Evolutionary conservation across 495 filamentous ascomycete genomes (phyloP), one percentile per base, ranked within the genome.

Genomic region (Durotheca rogersii): DNA sequence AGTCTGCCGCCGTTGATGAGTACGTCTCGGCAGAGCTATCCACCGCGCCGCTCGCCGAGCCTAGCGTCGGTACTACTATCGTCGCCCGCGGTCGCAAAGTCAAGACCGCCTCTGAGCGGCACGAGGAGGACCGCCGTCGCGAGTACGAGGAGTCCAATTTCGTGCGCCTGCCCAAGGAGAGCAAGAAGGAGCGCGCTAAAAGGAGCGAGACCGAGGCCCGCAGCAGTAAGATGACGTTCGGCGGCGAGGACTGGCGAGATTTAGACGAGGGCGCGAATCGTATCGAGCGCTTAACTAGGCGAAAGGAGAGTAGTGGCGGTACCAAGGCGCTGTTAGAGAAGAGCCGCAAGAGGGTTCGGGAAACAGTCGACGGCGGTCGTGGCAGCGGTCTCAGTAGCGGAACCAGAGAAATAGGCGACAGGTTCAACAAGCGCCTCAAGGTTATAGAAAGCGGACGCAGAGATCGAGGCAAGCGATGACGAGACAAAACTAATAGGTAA

Each of bases 111-210:
- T 74, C 79, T 15, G 86, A 92, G 59, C 78, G 81, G 18, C 75
- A 78, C 35, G 79, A 78, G 23, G 91, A 95, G 68, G 74, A 76
- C 2, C 89, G 91, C 61, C 72, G 84, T 33, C 76, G 73, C 31
- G 77, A 82, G 18, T 96, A 93, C 67, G 90, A 96, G 72, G 90
- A 96, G 72, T 75, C 70, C 50, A 92, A 96, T 70, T 90, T 94
- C 61, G 80, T 89, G 15, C 80, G 91, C 42, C 73, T 96, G 60
- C 89, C 89, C 12, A 84, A 82, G 65, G 79, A 85, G 60, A 86
- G 82, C 66, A 92, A 90, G 78, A 89, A 88, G 73, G 86, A 92
- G 15, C 64, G 71, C 27, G 72, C 73, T 9, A 78, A 81, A 53
- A 72, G 72, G 29, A 67, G 67, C 15, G 73, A 73, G 51, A 60